Conservation (phyloP, 148 eudicot genomes). For the Vaccinium macrocarpon region DNA sequence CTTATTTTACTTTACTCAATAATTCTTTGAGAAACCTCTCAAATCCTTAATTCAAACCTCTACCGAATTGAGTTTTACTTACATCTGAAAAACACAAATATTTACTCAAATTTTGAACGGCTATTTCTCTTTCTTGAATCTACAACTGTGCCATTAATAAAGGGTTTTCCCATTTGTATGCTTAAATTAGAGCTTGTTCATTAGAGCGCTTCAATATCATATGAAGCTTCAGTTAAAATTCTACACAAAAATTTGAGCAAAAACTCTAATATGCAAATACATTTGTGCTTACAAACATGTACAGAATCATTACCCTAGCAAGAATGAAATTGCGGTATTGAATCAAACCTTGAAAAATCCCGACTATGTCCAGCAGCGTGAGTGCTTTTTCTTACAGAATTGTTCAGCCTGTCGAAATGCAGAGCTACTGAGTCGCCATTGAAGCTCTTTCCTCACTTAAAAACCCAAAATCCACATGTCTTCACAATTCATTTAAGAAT, state of each 20-base stretch:
- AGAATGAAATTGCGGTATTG: not conserved
- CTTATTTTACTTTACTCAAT: not conserved
- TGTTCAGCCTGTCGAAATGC: not conserved
- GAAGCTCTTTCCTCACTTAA: slow-evolving; percentile 2
- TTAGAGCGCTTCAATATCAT: not conserved
- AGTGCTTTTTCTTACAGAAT: not conserved
- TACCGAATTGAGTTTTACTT: not conserved
- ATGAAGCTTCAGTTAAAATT: not conserved
- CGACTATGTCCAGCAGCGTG: not conserved
- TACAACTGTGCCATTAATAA: not conserved
- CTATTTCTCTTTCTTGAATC: not conserved
- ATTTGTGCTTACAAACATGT: not conserved
- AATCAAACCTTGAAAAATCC: slow-evolving; percentile 17
- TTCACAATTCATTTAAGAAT: not conserved
- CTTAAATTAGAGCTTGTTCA: too few species aligned
- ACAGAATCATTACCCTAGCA: not conserved
- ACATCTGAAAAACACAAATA: not conserved
- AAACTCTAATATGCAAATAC: not conserved
- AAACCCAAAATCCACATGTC: not conserved
- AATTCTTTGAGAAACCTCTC: not conserved
- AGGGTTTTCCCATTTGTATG: not conserved
- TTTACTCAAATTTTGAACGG: not conserved
- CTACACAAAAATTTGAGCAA: not conserved
- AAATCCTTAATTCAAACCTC: not conserved
- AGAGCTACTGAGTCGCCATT: slow-evolving; percentile 1